Conservation (phyloP, 495 filamentous ascomycete genomes). For the Penicillium herquei region DNA sequence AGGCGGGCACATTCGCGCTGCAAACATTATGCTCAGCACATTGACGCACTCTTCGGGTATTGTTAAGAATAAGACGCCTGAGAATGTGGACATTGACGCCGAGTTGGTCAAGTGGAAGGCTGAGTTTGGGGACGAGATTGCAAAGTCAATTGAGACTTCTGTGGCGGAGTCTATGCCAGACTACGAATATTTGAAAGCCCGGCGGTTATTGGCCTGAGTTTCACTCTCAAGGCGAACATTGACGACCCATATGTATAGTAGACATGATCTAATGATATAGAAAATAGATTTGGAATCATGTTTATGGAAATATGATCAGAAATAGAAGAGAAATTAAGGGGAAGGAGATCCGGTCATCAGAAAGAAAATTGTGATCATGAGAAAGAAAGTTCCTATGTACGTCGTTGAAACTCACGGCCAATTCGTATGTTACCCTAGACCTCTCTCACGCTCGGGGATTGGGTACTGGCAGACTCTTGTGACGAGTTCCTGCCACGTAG, state of each 20-base stretch:
- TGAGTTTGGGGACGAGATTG: conserved; percentile 18
- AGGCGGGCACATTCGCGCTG: background rate
- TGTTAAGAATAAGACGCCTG: conserved; percentile 30
- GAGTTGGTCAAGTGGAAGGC: conserved; percentile 29
- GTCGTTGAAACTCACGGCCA: background rate
- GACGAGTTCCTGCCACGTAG: conserved; percentile 43
- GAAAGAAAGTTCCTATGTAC: conserved; percentile 20
- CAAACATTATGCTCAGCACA: conserved; percentile 28
- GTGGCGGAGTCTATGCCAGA: conserved; percentile 44
- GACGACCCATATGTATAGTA: too few relatives aligned
- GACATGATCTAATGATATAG: background rate
- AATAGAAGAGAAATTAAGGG: background rate
- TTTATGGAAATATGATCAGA: background rate
- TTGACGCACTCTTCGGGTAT: conserved; percentile 35
- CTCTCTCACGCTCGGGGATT: conserved; percentile 38
- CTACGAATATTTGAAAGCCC: conserved; percentile 45
- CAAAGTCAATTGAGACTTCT: conserved; percentile 28
- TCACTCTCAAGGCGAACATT: too few relatives aligned
- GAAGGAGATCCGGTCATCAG: background rate
- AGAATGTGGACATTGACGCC: conserved; percentile 32
- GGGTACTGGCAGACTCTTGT: conserved; percentile 30
- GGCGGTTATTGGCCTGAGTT: conserved; percentile 10
- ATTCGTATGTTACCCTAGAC: conserved; percentile 20
- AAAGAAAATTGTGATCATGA: conserved; percentile 13
- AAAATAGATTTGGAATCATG: background rate